phyloP scores from a whole-genome alignment of 2,329 filamentous ascomycete species.

The Remersonia thermophila region DNA sequence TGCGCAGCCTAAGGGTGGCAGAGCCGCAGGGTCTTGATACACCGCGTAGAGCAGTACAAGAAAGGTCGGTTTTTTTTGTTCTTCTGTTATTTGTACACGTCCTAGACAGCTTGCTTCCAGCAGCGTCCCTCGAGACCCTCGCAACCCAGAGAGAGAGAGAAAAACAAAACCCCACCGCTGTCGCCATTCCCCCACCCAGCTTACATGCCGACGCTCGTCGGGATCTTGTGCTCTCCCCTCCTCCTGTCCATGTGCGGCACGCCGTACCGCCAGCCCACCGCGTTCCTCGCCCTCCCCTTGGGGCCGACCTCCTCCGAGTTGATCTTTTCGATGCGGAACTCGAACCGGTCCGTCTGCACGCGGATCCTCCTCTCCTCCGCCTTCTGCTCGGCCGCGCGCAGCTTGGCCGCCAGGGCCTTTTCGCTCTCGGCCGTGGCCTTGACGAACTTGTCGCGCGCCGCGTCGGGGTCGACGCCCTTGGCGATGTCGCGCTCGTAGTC shows the following conservation, averaged over 20 bases:
- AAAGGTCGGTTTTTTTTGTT: too few species aligned
- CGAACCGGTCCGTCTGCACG: slow-evolving; percentile 40
- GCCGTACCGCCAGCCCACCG: slow-evolving; percentile 52
- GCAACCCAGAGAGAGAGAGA: too few species aligned
- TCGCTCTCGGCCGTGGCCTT: slow-evolving; percentile 30
- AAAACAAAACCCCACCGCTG: slow-evolving; percentile 1
- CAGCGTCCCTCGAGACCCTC: not conserved
- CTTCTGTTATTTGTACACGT: too few species aligned
- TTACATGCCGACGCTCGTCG: slow-evolving; percentile 38
- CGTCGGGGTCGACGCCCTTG: slow-evolving; percentile 23
- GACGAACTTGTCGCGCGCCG: slow-evolving; percentile 31
- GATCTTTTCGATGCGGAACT: slow-evolving; percentile 51
- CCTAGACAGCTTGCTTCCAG: too few species aligned
- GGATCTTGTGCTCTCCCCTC: slow-evolving; percentile 55
- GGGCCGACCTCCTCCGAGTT: slow-evolving; percentile 44
- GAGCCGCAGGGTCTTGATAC: too few species aligned
- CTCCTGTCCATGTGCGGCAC: slow-evolving; percentile 49
- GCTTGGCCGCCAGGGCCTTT: slow-evolving; percentile 25
- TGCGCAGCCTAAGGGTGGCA: too few species aligned
- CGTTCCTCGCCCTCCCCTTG: slow-evolving; percentile 37
- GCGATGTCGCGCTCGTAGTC: slow-evolving; percentile 37
- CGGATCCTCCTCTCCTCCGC: slow-evolving; percentile 31
- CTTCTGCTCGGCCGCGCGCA: slow-evolving; percentile 22
- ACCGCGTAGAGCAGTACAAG: too few species aligned
- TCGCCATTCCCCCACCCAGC: not conserved